Conservation (phyloP, 805 yeast genomes). For the Kodamaea sagamina region DNA sequence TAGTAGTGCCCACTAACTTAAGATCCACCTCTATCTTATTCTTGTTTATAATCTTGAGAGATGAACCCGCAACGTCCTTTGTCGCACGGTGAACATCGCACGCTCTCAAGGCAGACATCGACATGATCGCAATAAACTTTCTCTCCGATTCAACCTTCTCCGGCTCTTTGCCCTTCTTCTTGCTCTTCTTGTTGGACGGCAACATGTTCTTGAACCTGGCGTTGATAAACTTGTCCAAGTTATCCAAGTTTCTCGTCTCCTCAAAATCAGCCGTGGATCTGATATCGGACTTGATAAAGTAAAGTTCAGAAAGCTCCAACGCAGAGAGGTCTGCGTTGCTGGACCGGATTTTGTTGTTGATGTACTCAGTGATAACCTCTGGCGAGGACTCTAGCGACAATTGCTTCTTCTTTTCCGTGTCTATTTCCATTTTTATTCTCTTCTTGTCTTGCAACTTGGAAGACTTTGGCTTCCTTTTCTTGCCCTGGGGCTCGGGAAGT, state of each 20-base stretch:
- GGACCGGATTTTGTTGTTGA: conserved; percentile 61
- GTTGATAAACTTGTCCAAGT: conserved; percentile 56
- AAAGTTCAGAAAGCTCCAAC: conserved; percentile 69
- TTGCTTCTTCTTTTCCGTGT: conserved; percentile 54
- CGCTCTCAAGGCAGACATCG: conserved; percentile 82
- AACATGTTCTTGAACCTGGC: conserved; percentile 50
- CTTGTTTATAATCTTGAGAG: conserved; percentile 73
- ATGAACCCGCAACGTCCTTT: conserved; percentile 48
- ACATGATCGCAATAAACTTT: conserved; percentile 52
- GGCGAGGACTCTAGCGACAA: conserved; percentile 55
- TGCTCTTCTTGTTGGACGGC: conserved; percentile 37
- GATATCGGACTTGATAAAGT: conserved; percentile 57
- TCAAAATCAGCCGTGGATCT: conserved; percentile 63
- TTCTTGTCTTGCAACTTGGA: conserved; percentile 64
- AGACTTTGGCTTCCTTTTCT: conserved; percentile 26
- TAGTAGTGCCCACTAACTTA: conserved; percentile 43
- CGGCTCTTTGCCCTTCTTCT: conserved; percentile 10
- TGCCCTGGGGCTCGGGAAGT: conserved; percentile 15
- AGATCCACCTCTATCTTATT: conserved; percentile 69
- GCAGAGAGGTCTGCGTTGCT: conserved; percentile 69
- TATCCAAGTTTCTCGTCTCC: conserved; percentile 53
- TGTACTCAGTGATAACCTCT: conserved; percentile 63
- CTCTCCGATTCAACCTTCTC: conserved; percentile 27
- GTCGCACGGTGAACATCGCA: conserved; percentile 79
- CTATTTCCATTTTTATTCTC: conserved; percentile 65